These are phyloP conservation scores for Ceratobasidium sp. DNA, from an alignment of 1,284 basidiomycete genomes.

Conservation along the genomic window DNA sequence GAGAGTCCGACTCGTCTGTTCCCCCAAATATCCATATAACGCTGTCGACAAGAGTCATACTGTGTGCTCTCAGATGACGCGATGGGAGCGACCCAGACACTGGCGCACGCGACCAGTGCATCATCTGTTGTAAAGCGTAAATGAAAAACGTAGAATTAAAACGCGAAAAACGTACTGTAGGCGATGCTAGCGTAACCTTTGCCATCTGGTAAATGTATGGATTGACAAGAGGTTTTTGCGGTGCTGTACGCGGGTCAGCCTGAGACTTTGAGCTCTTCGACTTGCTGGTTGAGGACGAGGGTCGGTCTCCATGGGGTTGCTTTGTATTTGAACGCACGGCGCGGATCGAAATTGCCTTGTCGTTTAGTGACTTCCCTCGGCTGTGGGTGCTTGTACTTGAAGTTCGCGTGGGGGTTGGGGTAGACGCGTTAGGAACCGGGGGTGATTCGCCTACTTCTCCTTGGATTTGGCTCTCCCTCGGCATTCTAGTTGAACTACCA, in stretches of 20 bases:
- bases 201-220: constrained; percentile 39
- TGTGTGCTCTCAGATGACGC: constrained; percentile 85
- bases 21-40: constrained; percentile 91
- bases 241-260: constrained; percentile 16
- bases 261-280: constrained; percentile 15
- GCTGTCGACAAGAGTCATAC: constrained; percentile 83
- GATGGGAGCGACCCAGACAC: constrained; percentile 81
- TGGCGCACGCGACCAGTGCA: constrained; percentile 90
- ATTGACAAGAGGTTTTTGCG: constrained; percentile 25
- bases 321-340: constrained; percentile 20
- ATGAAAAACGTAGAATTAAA: background rate
- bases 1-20: constrained; percentile 82
- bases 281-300: constrained; percentile 25
- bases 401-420: constrained; percentile 6
- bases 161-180: constrained; percentile 4
- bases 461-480: background rate
- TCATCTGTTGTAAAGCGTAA: constrained; percentile 56
- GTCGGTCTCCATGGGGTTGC: constrained; percentile 10
- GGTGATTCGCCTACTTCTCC: background rate
- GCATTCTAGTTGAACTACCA: constrained; percentile 6
- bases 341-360: constrained; percentile 27
- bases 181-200: constrained; percentile 15
- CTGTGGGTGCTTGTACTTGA: constrained; percentile 14
- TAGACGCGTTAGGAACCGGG: background rate
- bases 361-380: constrained; percentile 26